Conservation (phyloP, 768 basidiomycete species). For the Tulasnella sp. region DNA sequence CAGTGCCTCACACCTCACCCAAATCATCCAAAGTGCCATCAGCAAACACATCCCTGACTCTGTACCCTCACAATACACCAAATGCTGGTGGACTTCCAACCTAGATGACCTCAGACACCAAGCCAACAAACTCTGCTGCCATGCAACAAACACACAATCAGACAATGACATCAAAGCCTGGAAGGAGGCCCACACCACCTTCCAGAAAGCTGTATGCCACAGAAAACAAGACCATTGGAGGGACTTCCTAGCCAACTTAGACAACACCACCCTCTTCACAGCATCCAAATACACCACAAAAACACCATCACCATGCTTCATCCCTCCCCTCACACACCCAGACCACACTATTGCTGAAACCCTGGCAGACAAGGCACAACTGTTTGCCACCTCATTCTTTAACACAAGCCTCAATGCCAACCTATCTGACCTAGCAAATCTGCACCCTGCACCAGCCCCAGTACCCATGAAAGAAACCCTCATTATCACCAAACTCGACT, state of each 20-base stretch:
- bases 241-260: constrained; percentile 9
- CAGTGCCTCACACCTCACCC: neutral
- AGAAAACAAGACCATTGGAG: constrained; percentile 10
- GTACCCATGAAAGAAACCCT: neutral
- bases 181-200: neutral
- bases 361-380: neutral
- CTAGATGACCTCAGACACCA: neutral
- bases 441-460: neutral
- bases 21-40: neutral
- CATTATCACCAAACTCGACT: constrained; percentile 8
- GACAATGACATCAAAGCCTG: neutral
- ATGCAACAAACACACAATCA: neutral
- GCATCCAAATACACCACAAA: neutral
- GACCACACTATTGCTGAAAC: neutral
- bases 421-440: neutral
- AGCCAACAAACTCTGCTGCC: neutral
- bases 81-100: constrained; percentile 14
- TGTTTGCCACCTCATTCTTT: constrained; percentile 14
- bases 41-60: constrained; percentile 6
- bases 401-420: neutral
- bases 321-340: constrained; percentile 6
- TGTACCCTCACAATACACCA: neutral
- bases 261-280: constrained; percentile 3
- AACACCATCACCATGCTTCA: neutral
- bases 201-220: neutral